Percentiles rank a stretch among this genome's conserved stretches.
phyloP scores from a whole-genome alignment of 176 grass and related monocot genomes.

The Thinopyrum elongatum region DNA sequence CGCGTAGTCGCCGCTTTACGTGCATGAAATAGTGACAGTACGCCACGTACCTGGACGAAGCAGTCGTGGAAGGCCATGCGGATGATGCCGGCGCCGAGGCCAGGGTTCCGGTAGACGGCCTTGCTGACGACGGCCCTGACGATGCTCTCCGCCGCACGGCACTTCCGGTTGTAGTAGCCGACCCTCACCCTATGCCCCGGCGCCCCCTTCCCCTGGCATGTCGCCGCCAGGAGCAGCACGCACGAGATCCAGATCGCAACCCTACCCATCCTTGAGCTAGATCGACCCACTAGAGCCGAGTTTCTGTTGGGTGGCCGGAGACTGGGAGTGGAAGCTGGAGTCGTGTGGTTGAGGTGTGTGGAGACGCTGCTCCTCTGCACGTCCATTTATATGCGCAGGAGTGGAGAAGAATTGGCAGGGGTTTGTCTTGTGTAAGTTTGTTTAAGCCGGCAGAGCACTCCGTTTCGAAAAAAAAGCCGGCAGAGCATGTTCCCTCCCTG shows the following conservation, averaged over 20 bases:
- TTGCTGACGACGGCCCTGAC: slow-evolving; percentile 14
- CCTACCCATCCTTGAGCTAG: slow-evolving; percentile 6
- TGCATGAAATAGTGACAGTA: not conserved
- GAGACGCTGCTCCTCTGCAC: not conserved
- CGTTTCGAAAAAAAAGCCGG: too few relatives aligned
- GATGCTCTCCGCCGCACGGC: slow-evolving; percentile 40
- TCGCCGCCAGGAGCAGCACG: slow-evolving; percentile 3
- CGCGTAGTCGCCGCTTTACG: not conserved
- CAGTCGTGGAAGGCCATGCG: slow-evolving; percentile 79
- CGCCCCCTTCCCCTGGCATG: not conserved
- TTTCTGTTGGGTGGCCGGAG: not conserved
- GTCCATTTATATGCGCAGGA: not conserved
- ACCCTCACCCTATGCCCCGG: not conserved
- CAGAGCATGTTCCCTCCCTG: not conserved
- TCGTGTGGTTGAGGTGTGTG: not conserved
- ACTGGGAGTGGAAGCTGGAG: not conserved
- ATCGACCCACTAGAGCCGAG: not conserved
- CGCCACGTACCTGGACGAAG: slow-evolving; percentile 48
- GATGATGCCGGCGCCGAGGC: slow-evolving; percentile 58
- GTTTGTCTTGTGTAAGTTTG: not conserved
- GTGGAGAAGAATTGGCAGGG: not conserved
- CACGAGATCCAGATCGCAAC: slow-evolving; percentile 13
- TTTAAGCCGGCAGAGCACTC: not conserved
- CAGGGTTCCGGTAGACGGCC: not conserved
- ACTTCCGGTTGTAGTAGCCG: slow-evolving; percentile 39